Base-by-base conservation (phyloP, 805 yeast species). In the Wickerhamiella vanderwaltii region DNA sequence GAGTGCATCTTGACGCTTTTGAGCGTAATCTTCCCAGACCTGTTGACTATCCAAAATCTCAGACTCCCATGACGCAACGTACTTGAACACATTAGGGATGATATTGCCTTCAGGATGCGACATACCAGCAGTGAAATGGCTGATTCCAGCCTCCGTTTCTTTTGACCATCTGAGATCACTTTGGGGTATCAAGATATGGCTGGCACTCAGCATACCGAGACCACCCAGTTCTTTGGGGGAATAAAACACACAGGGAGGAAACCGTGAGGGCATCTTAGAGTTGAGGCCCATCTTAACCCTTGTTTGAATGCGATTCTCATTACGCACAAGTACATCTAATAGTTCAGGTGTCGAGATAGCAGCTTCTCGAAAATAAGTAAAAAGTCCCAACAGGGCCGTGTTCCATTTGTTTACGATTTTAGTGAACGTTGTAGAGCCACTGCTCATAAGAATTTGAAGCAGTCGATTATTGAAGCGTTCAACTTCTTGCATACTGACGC, bases 151-250 rank as follows among this genome's bases (percentile, higher is more conserved):
- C 43, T 87, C 95, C 0, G 96, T 86, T 61, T 87, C 96, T 52
- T 72, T 73, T 0, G 95, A 84, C 91, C 94, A 88, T 41, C 79
- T 69, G 47, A 88, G 63, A 59, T 91, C 98, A 5, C 94, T 79
- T 0, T 94, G 81, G 0, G 98, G 98, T 49, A 91, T 91, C 48
- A 91, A 66, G 38, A 91, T 84, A 58, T 91, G 98, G 11, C 95
- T 84, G 0, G 97, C 97, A 67, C 95, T 83, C 19, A 91, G 65
- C 98, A 91, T 91, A 19, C 98, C 99, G 33, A 91, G 64, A 33
- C 99, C 99, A 39, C 99, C 98, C 3, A 91, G 64, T 58, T 91
- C 99, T 51, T 87, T 88, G 0, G 98, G 98, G 0, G 98, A 86
- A 57, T 91, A 91, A 54, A 91, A 91, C 0, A 91, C 98, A 3